Evolutionary conservation across 2,329 filamentous ascomycete species (phyloP), one percentile per base, ranked within the genome.

Genomic region (Tolypocladium tundrense): DNA sequence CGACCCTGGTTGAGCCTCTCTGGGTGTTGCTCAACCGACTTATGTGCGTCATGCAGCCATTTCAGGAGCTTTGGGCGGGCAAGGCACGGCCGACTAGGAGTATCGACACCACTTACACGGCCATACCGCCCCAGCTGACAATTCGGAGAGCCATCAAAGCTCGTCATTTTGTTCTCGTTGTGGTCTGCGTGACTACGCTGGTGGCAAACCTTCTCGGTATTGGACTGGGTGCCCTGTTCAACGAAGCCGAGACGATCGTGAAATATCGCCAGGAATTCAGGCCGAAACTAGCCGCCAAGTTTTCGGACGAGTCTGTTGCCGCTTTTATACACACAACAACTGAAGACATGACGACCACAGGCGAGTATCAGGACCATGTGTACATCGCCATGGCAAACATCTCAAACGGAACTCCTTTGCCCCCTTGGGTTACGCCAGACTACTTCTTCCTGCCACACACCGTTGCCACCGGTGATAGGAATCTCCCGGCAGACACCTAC

Each of bases 1-100:
- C 81, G 0, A 85, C 83, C 0, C 56, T 84, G 0, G 70, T 85
- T 0, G 83, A 87, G 41, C 82, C 83, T 0, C 73, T 81, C 1
- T 84, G 83, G 78, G 68, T 83, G 0, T 63, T 85, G 0, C 58
- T 87, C 0, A 85, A 83, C 48, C 72, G 83, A 0, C 57, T 80
- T 0, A 61, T 84, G 0, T 84, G 80, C 45, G 64, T 84, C 10
- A 60, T 86, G 0, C 78, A 83, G 37, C 83, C 83, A 0, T 78
- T 83, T 21, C 72, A 79, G 2, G 75, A 80, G 16, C 67, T 86
- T 0, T 72, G 73, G 24, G 59, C 62, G 6, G 76, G 79, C 0
- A 64, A 61, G 2, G 69, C 73, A 0, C 54, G 59, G 1, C 60
- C 73, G 0, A 71, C 73, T 0, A 66, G 70, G 0, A 75, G 79